Evolutionary conservation across 106 monocot genomes (phyloP), one percentile per base, ranked within the genome.

Genomic region (Dendrobium catenatum): DNA sequence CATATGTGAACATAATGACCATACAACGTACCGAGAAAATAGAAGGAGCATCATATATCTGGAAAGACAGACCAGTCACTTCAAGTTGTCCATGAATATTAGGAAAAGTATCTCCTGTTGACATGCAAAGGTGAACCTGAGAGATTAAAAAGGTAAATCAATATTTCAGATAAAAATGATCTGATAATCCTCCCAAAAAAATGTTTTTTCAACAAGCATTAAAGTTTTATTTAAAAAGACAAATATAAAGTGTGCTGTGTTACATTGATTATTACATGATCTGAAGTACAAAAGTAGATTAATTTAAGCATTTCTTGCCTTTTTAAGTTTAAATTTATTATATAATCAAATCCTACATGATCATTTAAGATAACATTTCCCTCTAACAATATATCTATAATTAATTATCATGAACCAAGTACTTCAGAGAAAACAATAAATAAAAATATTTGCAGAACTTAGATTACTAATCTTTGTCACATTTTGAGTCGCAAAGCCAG

Each of bases 61-160:
- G 86, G 86, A 95, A 95, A 74, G 90, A 81, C 37, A 99, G 74
- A 44, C 85, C 93, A 78, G 80, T 88, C 61, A 95, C 93, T 84
- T 99, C 99, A 87, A 99, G 88, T 78, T 99, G 99, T 4, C 99
- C 99, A 90, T 95, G 89, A 80, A 99, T 64, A 80, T 87, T 90
- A 24, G 99, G 99, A 81, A 99, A 99, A 61, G 74, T 85, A 80
- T 99, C 99, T 66, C 93, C 90, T 76, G 79, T 83, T 78, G 95
- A 93, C 99, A 99, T 99, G 87, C 99, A 99, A 46, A 99, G 87
- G 42, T 99, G 99, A 78, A 95, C 86, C 95, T 95, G 85, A 44
- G 76, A 84, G 43, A 31, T 68, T 19, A 79, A 51, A 70, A 51
- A 20, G 19, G n/a, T 27, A 61, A 83, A 81, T 51, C 42, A 80